A percentile compares a stretch with the other conserved stretches of the same genome.
Conservation (phyloP, 2,329 filamentous ascomycete genomes). For the Apiospora pterosperma region DNA sequence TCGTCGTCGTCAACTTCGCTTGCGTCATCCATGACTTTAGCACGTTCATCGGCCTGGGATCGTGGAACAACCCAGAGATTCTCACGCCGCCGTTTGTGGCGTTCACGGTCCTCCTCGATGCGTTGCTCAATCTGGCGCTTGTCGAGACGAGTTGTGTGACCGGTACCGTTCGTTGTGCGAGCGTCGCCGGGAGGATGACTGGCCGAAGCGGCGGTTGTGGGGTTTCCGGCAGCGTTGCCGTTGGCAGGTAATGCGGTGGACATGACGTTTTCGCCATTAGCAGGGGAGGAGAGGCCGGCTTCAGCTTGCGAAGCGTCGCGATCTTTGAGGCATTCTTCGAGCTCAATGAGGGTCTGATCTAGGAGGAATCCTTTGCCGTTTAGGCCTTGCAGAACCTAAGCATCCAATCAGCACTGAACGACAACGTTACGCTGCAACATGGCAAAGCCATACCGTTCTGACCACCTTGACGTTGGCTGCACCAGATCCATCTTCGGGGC, state of each 20-base stretch:
- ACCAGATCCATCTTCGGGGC: conserved; percentile 79
- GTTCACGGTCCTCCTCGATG: conserved; percentile 93
- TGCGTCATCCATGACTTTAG: conserved; percentile 80
- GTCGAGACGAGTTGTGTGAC: conserved; percentile 47
- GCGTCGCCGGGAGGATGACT: conserved; percentile 30
- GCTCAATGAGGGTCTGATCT: conserved; percentile 70
- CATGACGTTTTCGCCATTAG: conserved; percentile 34
- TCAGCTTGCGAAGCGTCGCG: conserved; percentile 65
- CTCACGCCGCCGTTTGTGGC: conserved; percentile 88
- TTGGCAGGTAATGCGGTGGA: conserved; percentile 26
- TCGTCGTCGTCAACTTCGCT: conserved; percentile 90
- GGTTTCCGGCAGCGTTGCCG: conserved; percentile 25
- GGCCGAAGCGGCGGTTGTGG: conserved; percentile 29
- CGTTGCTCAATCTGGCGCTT: conserved; percentile 91
- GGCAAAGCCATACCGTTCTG: conserved; percentile 58
- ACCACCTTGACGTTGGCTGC: conserved; percentile 94
- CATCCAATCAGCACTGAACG: conserved; percentile 1
- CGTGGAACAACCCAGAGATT: conserved; percentile 86
- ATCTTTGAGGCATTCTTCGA: conserved; percentile 79
- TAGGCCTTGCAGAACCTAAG: conserved; percentile 64
- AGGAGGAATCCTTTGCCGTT: conserved; percentile 70
- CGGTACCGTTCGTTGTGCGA: conserved; percentile 23
- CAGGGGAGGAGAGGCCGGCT: conserved; percentile 48
- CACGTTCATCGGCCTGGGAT: conserved; percentile 66
- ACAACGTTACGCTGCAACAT: background rate